These are phyloP conservation scores for Euphorbia tirucalli DNA, from an alignment of 345 rosid species.

Conservation along the genomic window DNA sequence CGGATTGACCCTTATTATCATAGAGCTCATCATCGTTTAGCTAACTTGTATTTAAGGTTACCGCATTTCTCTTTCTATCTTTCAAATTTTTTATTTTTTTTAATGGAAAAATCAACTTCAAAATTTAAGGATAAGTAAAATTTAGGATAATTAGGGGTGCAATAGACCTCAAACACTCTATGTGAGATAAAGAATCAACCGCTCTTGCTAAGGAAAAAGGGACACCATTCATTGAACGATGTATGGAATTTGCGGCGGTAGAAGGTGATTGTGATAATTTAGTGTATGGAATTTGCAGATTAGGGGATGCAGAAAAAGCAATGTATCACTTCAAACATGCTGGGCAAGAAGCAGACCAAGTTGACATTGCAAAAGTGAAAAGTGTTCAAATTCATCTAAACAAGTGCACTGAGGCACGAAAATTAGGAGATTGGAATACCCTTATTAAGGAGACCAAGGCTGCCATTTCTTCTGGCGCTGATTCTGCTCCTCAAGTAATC, in stretches of 20 bases:
- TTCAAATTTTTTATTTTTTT: not conserved
- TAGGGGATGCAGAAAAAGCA: conserved; percentile 89
- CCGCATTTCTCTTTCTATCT: not conserved
- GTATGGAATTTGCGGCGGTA: no score
- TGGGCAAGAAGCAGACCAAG: conserved; percentile 76
- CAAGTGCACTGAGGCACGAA: conserved; percentile 72
- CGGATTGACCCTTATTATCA: conserved; percentile 81
- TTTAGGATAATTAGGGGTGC: no score
- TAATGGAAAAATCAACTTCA: no score
- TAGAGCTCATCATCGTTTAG: conserved; percentile 92
- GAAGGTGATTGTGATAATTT: not conserved
- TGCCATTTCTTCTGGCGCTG: conserved; percentile 70
- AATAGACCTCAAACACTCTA: no score
- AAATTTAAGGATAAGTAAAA: no score
- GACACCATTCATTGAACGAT: no score
- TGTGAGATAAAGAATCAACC: no score
- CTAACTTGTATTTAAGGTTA: conserved; percentile 75
- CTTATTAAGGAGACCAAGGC: conserved; percentile 49
- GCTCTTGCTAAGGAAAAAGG: no score
- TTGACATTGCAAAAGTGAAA: conserved; percentile 67
- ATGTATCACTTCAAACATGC: conserved; percentile 79
- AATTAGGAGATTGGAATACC: conserved; percentile 64
- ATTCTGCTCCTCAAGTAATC: conserved; percentile 78
- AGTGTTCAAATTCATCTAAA: conserved; percentile 49
- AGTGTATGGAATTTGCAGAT: conserved; percentile 35